Conservation (phyloP, 2,329 filamentous ascomycete genomes). For the Epichloe bromicola region DNA sequence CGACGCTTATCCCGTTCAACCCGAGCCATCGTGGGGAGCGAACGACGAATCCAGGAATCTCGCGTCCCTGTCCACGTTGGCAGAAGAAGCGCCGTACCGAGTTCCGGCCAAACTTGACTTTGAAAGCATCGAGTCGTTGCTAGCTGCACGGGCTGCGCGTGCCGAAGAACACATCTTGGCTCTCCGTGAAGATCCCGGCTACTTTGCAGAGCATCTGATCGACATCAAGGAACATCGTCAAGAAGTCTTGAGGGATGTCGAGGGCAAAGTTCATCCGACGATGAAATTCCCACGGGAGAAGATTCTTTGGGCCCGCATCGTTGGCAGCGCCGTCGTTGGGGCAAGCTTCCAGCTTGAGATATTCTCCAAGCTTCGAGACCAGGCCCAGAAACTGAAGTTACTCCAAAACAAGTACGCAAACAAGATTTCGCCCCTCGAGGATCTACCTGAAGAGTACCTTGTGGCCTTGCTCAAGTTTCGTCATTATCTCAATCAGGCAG, state of each 20-base stretch:
- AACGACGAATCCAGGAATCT: conserved; percentile 19
- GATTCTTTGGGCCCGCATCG: conserved; percentile 26
- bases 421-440: conserved; percentile 16
- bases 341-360: conserved; percentile 22
- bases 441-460: conserved; percentile 21
- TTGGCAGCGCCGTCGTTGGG: conserved; percentile 19
- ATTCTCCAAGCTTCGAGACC: conserved; percentile 25
- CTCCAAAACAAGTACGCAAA: conserved; percentile 21
- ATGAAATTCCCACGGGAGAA: conserved; percentile 7
- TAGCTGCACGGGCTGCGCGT: conserved; percentile 26
- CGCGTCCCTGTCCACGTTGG: conserved; percentile 25
- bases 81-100: conserved; percentile 39
- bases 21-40: conserved; percentile 22
- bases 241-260: conserved; percentile 28
- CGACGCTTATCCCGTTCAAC: conserved; percentile 20
- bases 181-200: conserved; percentile 45
- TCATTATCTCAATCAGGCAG: conserved; percentile 20
- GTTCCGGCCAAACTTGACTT: conserved; percentile 34
- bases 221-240: conserved; percentile 33
- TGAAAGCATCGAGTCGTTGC: conserved; percentile 27
- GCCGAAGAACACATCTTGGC: conserved; percentile 41
- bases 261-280: conserved; percentile 18
- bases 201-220: conserved; percentile 33
- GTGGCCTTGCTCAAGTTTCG: conserved; percentile 26
- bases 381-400: conserved; percentile 12